phyloP scores from a whole-genome alignment of 2,329 filamentous ascomycete species.

The Trichophyton simii region DNA sequence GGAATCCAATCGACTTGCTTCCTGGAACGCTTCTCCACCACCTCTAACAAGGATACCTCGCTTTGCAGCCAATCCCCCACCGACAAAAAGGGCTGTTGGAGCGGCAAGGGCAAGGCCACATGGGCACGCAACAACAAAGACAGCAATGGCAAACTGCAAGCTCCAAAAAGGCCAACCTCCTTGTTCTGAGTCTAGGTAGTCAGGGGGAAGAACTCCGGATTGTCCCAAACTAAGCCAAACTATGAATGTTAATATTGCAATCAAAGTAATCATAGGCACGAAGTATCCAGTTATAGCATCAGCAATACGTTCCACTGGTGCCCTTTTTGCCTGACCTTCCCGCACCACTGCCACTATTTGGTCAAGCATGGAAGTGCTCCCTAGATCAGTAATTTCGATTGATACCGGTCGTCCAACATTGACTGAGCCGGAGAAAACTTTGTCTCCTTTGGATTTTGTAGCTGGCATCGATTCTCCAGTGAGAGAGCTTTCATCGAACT shows the following conservation, averaged over 20 bases:
- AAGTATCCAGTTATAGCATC: slow-evolving; percentile 39
- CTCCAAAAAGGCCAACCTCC: slow-evolving; percentile 42
- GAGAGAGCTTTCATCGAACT: slow-evolving; percentile 81
- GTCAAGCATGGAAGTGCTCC: slow-evolving; percentile 39
- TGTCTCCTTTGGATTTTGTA: slow-evolving; percentile 30
- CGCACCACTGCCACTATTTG: slow-evolving; percentile 38
- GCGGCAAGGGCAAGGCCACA: slow-evolving; percentile 76
- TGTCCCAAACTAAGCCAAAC: slow-evolving; percentile 36
- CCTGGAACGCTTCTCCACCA: slow-evolving; percentile 74
- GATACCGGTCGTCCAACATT: slow-evolving; percentile 36
- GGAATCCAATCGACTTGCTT: slow-evolving; percentile 63
- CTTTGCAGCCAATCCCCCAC: slow-evolving; percentile 65
- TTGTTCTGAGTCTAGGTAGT: slow-evolving; percentile 40
- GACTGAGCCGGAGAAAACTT: slow-evolving; percentile 36
- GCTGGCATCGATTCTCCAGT: slow-evolving; percentile 46
- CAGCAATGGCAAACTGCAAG: slow-evolving; percentile 60
- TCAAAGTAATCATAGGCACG: slow-evolving; percentile 37
- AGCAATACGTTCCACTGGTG: slow-evolving; percentile 37
- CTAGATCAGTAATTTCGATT: slow-evolving; percentile 33
- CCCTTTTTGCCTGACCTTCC: slow-evolving; percentile 38
- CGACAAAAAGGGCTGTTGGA: slow-evolving; percentile 75
- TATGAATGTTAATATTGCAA: slow-evolving; percentile 36
- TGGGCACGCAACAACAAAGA: slow-evolving; percentile 77
- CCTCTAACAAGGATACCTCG: slow-evolving; percentile 72
- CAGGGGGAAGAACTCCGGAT: slow-evolving; percentile 33